These are phyloP conservation scores for Limonium bicolor DNA, from an alignment of 148 eudicot species.

Conservation along the genomic window DNA sequence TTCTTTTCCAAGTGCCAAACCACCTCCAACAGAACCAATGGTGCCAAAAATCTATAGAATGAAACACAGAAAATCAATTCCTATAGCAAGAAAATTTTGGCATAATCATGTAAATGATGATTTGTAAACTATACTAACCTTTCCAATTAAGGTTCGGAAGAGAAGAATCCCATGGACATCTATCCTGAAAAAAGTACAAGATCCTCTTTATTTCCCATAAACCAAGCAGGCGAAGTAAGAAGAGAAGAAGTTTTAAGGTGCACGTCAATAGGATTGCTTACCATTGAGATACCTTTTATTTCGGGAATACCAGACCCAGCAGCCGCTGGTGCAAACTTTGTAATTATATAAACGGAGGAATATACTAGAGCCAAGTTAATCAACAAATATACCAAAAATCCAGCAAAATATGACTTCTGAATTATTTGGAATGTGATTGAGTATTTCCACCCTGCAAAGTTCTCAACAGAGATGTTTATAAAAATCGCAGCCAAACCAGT, in stretches of 20 bases:
- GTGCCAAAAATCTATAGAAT: constrained; percentile 76
- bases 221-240: not conserved
- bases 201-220: not conserved
- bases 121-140: constrained; percentile 53
- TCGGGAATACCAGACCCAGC: constrained; percentile 99
- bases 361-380: constrained; percentile 77
- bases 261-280: constrained; percentile 14
- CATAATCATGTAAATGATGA: constrained; percentile 4
- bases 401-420: constrained; percentile 87
- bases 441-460: constrained; percentile 98
- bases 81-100: too few species aligned
- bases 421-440: constrained; percentile 78
- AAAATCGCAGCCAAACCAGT: constrained; percentile 95
- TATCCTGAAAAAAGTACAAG: constrained; percentile 40
- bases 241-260: not conserved
- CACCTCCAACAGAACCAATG: constrained; percentile 98
- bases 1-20: constrained; percentile 97
- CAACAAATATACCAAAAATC: constrained; percentile 57
- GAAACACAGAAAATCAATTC: not conserved
- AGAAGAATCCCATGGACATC: constrained; percentile 92
- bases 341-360: constrained; percentile 82
- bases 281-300: constrained; percentile 99
- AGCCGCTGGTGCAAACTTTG: constrained; percentile 93
- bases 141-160: constrained; percentile 87
- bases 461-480: constrained; percentile 89